Evolutionary conservation across 768 basidiomycete species (phyloP), one percentile per base, ranked within the genome.

Genomic region (Cyclocybe aegerita): DNA sequence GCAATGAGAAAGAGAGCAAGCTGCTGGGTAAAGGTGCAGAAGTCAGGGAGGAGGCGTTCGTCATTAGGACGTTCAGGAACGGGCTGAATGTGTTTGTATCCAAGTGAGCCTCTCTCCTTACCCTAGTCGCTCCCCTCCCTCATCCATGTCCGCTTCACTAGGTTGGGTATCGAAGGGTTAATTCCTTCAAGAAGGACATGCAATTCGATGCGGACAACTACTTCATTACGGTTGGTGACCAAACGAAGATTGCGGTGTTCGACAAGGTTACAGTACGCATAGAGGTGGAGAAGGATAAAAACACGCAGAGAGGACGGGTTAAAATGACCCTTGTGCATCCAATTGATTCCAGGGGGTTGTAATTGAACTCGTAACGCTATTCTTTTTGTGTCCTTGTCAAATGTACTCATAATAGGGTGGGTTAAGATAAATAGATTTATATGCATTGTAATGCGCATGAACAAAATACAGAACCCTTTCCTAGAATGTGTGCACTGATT

Each of bases 11-110:
- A 60, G 68, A 68, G 45, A 59, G 60, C 50, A 71, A 75, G 42
- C 67, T 41, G 6, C 15, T 32, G 5, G 50, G 59, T 7, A 65
- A 56, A 10, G 49, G 44, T n/a, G 58, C 60, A 7, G 60, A 68
- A 35, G 85, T 91, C 9, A 69, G 61, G 2, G 93, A 95, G 60
- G 90, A 94, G 32, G 94, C 93, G 4, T 96, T 90, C 62, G 93
- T 99, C 39, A 96, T 98, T 50, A 77, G 95, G 53, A 85, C 88
- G 4, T 98, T 99, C 71, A 79, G 90, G 61, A 99, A 99, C 65
- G 97, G 96, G 0, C 68, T 99, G 31, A 90, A 92, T n/a, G 96
- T 98, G 34, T 98, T 97, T 57, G 93, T 98, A 30, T 91, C 85
- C 31, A 86, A 87, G 96, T 98, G 58, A 65, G 92, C 75, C 29